Evolutionary conservation across 1,284 basidiomycete species (phyloP), one percentile per base, ranked within the genome.

Genomic region (Sanguinoderma infundibulare): DNA sequence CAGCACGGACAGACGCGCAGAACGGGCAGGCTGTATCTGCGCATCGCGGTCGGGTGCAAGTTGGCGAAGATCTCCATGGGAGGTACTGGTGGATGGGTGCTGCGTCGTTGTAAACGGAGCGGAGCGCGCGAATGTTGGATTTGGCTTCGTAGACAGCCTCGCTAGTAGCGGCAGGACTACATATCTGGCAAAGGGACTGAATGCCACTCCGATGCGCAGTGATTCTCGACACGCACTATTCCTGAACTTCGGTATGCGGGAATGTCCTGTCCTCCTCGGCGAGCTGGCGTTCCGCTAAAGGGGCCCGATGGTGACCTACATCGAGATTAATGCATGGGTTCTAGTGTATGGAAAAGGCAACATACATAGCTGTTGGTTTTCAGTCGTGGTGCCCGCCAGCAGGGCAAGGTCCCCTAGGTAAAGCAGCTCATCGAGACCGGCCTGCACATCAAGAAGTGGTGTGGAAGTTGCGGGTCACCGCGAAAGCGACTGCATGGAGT

Each of bases 11-110:
- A 55, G n/a, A 55, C 42, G 8, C 32, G 22, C 12, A 55, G 26
- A 6, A 55, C 14, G 10, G 28, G 32, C 9, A 55, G 1, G 14
- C 30, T 20, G 14, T n/a, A 22, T 9, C 39, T 24, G 42, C 10
- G n/a, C 10, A 12, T 32, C 5, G n/a, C n/a, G 42, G 17, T 32
- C 2, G 42, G 54, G 6, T 26, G 54, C 4, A 55, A 12, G 34
- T 55, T 26, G 5, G 32, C 28, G 30, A 55, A 55, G 20, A 55
- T 32, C 22, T 55, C 54, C 20, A 44, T 55, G 28, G 54, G 15
- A 55, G 42, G 32, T 17, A 35, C 14, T 6, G 54, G 32, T 55
- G 10, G 22, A 55, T 47, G 17, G 42, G 54, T 5, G 34, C 42
- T 7, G n/a, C 32, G 17, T 20, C 30, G 34, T 55, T 55, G 54